A percentile compares a stretch with the other conserved stretches of the same genome.
These are phyloP conservation scores for Sporothrix schenckii DNA, from an alignment of 2,329 filamentous ascomycete genomes.

Conservation along the genomic window DNA sequence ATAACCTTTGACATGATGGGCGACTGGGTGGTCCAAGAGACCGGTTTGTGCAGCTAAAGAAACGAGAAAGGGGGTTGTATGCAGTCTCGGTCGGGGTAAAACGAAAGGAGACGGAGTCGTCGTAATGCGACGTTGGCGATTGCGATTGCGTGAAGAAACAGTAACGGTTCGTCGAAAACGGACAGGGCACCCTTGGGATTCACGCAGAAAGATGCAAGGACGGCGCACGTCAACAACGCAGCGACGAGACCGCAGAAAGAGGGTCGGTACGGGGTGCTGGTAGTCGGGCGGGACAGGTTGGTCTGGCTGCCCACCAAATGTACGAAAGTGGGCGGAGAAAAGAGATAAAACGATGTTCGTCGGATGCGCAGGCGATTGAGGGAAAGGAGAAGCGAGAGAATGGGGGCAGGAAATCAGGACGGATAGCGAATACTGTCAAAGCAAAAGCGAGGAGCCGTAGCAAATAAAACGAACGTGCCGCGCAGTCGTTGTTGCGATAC, in stretches of 20 bases:
- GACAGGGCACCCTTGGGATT: conserved; percentile 4
- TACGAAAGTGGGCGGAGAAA: conserved; percentile 29
- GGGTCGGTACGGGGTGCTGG: background rate
- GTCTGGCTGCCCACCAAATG: conserved; percentile 28
- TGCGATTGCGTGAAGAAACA: background rate
- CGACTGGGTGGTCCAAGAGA: conserved; percentile 37
- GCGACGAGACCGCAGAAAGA: background rate
- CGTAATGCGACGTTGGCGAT: conserved; percentile 14
- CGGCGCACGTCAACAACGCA: background rate
- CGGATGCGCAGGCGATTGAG: conserved; percentile 10
- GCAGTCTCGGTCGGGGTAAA: too few species aligned
- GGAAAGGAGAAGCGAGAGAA: conserved; percentile 16
- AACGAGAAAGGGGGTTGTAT: background rate
- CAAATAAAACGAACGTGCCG: background rate
- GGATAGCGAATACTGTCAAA: conserved; percentile 16
- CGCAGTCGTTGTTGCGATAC: conserved; percentile 23
- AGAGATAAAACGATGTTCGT: background rate
- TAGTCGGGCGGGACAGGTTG: background rate
- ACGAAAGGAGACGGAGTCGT: background rate
- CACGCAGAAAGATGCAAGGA: conserved; percentile 1
- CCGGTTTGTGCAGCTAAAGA: conserved; percentile 11
- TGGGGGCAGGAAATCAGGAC: background rate
- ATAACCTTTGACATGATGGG: conserved; percentile 91
- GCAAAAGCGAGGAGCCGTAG: background rate
- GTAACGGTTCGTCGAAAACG: background rate